These are phyloP conservation scores for Linum lewisii DNA, from an alignment of 345 rosid species.

Conservation along the genomic window DNA sequence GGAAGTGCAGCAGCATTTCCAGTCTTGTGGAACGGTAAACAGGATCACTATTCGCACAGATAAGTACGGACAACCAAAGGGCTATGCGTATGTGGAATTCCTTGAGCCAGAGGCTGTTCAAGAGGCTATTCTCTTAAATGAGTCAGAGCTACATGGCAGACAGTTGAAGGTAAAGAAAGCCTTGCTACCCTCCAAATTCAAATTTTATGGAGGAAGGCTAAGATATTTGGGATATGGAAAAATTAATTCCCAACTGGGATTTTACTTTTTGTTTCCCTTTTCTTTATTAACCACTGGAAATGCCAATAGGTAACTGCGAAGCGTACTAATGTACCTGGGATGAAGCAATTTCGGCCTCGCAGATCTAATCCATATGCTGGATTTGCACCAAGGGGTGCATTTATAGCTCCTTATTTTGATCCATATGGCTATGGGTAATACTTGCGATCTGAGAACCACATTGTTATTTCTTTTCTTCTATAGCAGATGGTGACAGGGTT, in stretches of 20 bases:
- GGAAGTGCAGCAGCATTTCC: conserved; percentile 78
- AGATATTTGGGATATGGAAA: too few species aligned
- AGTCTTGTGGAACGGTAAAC: conserved; percentile 65
- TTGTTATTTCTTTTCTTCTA: not conserved
- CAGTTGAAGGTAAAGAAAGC: conserved; percentile 47
- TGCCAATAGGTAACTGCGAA: conserved; percentile 44
- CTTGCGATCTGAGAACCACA: not conserved
- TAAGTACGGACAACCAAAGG: conserved; percentile 69
- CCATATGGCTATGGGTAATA: conserved; percentile 60
- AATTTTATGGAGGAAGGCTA: too few species aligned
- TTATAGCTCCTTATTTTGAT: conserved; percentile 37
- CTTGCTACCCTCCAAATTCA: not conserved
- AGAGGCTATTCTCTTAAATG: conserved; percentile 54
- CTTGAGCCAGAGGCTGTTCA: conserved; percentile 56
- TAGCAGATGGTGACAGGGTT: too few species aligned
- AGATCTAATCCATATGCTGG: conserved; percentile 36
- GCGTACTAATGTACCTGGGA: conserved; percentile 64
- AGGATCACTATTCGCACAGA: conserved; percentile 65
- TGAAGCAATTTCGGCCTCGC: conserved; percentile 62
- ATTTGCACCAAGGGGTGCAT: conserved; percentile 29
- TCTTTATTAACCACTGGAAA: not conserved
- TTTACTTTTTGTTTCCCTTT: not conserved
- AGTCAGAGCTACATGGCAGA: conserved; percentile 63
- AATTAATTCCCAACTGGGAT: not conserved
- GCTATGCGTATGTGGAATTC: conserved; percentile 74